Evolutionary conservation across 371 early-diverging fungal species (phyloP).

Genomic region (Syncephalastrum contaminatum): DNA sequence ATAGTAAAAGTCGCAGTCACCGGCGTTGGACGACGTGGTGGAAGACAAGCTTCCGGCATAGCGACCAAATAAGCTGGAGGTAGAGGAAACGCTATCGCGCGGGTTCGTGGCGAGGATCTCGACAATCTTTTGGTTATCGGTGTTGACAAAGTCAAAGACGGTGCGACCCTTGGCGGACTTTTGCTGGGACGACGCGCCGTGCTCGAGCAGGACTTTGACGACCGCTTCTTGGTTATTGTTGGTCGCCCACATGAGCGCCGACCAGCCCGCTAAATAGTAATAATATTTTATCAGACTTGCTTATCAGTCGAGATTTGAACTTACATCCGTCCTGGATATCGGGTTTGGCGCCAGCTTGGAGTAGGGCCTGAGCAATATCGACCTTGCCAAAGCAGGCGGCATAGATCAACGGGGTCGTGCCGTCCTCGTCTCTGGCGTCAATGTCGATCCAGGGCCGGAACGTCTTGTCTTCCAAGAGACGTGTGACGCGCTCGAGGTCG

Average conservation of each 20-base stretch:
- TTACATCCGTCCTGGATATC: constrained; percentile 71
- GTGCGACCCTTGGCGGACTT: constrained; percentile 78
- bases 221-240: constrained; percentile 79
- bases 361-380: constrained; percentile 63
- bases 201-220: constrained; percentile 73
- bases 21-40: constrained; percentile 26
- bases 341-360: constrained; percentile 78
- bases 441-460: constrained; percentile 62
- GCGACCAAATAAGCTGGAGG: constrained; percentile 35
- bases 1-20: constrained; percentile 52
- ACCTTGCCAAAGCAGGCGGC: constrained; percentile 89
- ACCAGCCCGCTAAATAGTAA: constrained; percentile 78
- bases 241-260: constrained; percentile 95
- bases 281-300: constrained; percentile 5
- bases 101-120: constrained; percentile 59
- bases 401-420: constrained; percentile 82
- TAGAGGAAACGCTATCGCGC: constrained; percentile 58
- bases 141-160: constrained; percentile 73
- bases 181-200: constrained; percentile 75
- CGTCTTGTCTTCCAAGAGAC: constrained; percentile 57
- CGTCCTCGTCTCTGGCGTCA: constrained; percentile 82
- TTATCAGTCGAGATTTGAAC: constrained; percentile 5
- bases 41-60: constrained; percentile 27
- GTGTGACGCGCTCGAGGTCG: constrained; percentile 86
- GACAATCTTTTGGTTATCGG: constrained; percentile 57